Conservation (phyloP, 495 filamentous ascomycete genomes). For the Aspergillus egyptiacus region DNA sequence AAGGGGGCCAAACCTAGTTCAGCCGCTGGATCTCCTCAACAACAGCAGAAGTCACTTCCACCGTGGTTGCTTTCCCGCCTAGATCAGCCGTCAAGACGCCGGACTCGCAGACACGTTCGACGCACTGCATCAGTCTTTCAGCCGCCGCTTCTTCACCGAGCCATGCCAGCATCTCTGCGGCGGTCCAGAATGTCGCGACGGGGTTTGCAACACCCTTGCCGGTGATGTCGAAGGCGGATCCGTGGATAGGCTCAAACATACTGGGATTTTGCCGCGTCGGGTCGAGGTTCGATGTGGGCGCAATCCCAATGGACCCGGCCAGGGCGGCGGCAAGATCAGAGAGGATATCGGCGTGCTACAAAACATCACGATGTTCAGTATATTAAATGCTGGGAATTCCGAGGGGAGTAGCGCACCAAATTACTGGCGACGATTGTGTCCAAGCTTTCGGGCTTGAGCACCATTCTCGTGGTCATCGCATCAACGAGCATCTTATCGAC, state of each 20-base stretch:
- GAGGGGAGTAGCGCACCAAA: conserved; percentile 28
- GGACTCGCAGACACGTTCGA: conserved; percentile 55
- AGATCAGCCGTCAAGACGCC: conserved; percentile 58
- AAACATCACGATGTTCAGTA: conserved; percentile 2
- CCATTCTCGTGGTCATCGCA: conserved; percentile 55
- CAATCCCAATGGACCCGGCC: conserved; percentile 52
- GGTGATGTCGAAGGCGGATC: conserved; percentile 65
- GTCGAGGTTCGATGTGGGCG: conserved; percentile 59
- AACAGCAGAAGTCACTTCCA: conserved; percentile 57
- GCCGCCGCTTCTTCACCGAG: conserved; percentile 52
- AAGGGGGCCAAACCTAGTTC: not conserved
- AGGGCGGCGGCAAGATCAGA: conserved; percentile 53
- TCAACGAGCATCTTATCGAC: conserved; percentile 56
- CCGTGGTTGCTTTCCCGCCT: conserved; percentile 49
- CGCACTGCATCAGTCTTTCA: conserved; percentile 48
- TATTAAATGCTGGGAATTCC: not conserved
- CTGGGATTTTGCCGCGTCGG: conserved; percentile 53
- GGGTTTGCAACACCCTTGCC: conserved; percentile 69
- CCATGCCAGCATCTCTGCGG: conserved; percentile 63
- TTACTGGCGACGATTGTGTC: conserved; percentile 56
- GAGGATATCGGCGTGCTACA: conserved; percentile 50
- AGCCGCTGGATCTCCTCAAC: conserved; percentile 50
- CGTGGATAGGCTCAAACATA: conserved; percentile 67
- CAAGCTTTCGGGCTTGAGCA: conserved; percentile 45
- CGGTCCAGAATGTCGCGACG: conserved; percentile 64